Base-by-base conservation (phyloP, 73 alveolate genomes). In the Diophrys appendiculata region DNA sequence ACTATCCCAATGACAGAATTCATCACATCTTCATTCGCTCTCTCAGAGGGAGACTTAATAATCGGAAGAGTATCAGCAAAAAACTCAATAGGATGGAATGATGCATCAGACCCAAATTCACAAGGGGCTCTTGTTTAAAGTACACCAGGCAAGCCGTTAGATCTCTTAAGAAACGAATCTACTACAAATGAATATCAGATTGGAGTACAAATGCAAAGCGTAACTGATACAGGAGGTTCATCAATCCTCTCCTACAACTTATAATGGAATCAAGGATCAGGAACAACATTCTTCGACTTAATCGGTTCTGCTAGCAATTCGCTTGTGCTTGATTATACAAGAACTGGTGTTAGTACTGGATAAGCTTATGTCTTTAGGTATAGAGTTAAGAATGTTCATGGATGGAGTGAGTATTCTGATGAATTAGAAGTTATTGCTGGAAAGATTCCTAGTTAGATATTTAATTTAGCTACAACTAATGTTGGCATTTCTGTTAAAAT, bases 171-270 rank as follows among this genome's bases (percentile, higher is more conserved):
- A 28, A 52, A 23, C 54, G 53, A 67, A 11, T 3, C 54, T 1
- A 18, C 53, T 28, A 67, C 75, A 1, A 53, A 68, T 1, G 69
- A 72, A 0, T 33, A 78, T 14, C 54, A 65, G 2, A 35, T 76
- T 33, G 68, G 77, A 2, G 81, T 83, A 13, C 0, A 29, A 24
- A 70, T 77, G 83, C 83, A 81, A 2, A 54, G 28, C 26, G 35
- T 84, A 0, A 54, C 88, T 11, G 56, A 13, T 18, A 84, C 87
- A 2, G 92, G 92, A 26, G 88, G 87, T 1, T 77, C 92, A 54
- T 35, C 83, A 22, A 68, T 84, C n/a, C 54, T 77, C 23, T 69
- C 84, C 0, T 84, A 77, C 29, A 60, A 75, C 33, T 55, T 84
- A 26, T 52, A 84, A 64, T 83, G 65, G 71, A 34, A 70, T 33